phyloP scores from a whole-genome alignment of 495 filamentous ascomycete genomes.

The Cenococcum geophilum region DNA sequence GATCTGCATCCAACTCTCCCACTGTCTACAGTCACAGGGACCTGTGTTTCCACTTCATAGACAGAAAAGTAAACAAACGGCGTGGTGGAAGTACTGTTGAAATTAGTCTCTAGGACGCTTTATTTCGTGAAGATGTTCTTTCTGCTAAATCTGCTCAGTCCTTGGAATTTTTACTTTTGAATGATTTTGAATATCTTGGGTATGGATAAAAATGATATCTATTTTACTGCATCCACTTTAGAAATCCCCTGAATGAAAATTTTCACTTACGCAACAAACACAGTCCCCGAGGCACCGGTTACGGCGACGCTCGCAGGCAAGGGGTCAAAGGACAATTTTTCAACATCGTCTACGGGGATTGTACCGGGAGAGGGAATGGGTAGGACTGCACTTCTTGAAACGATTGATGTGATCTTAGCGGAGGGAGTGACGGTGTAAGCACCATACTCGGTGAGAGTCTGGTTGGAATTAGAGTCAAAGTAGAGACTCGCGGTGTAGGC shows the following conservation, averaged over 20 bases:
- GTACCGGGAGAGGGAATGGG: constrained; percentile 24
- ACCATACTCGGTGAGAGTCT: constrained; percentile 15
- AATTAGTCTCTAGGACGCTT: constrained; percentile 1
- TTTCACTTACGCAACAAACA: constrained; percentile 21
- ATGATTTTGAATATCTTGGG: too few relatives aligned
- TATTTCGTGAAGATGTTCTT: background rate
- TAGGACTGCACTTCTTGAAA: constrained; percentile 22
- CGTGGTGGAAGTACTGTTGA: constrained; percentile 25
- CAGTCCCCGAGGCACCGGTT: constrained; percentile 19
- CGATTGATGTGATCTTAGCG: constrained; percentile 31
- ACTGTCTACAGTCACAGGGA: constrained; percentile 6
- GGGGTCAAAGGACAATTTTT: constrained; percentile 2
- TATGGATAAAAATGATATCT: too few relatives aligned
- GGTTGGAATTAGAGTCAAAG: constrained; percentile 14
- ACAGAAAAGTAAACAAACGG: constrained; percentile 35
- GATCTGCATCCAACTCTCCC: constrained; percentile 4
- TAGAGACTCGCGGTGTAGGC: constrained; percentile 10
- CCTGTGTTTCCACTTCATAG: constrained; percentile 22
- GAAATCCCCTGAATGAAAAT: background rate
- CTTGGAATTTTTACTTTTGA: background rate
- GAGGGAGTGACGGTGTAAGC: constrained; percentile 28
- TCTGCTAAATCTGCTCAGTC: background rate
- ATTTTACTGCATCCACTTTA: background rate
- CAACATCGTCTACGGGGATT: constrained; percentile 15
- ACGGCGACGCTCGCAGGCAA: constrained; percentile 21